phyloP scores from a whole-genome alignment of 352 stramenopile species.

The Pythium dissimile region DNA sequence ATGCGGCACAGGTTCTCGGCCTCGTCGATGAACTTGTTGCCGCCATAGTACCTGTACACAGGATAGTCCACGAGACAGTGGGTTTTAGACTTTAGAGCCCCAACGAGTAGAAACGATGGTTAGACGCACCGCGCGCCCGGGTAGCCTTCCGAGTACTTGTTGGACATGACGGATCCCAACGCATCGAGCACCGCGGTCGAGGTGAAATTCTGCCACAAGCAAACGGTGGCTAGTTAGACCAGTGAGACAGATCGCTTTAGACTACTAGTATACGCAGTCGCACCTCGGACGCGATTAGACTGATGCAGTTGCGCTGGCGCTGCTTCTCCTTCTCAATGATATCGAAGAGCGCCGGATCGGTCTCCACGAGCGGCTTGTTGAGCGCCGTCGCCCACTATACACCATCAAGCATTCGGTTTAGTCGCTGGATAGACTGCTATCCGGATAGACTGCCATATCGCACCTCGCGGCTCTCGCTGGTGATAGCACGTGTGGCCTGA shows the following conservation, averaged over 20 bases:
- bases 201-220: slow-evolving; percentile 93
- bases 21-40: slow-evolving; percentile 99
- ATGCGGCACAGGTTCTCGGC: slow-evolving; percentile 97
- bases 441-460: no score
- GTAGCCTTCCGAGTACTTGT: slow-evolving; percentile 99
- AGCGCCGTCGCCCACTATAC: slow-evolving; percentile 68
- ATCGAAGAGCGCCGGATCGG: slow-evolving; percentile 92
- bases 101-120: no score
- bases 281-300: slow-evolving; percentile 98
- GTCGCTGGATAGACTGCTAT: no score
- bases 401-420: no score
- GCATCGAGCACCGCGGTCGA: slow-evolving; percentile 96
- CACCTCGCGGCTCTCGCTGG: slow-evolving; percentile 52
- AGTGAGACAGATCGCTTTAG: background rate
- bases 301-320: slow-evolving; percentile 96
- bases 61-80: no score
- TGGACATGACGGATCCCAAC: slow-evolving; percentile 98
- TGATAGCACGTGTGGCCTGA: slow-evolving; percentile 31
- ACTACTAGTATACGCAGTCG: background rate
- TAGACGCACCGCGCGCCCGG: slow-evolving; percentile 83
- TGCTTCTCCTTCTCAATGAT: slow-evolving; percentile 98
- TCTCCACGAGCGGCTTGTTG: slow-evolving; percentile 86
- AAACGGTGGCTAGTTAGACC: background rate
- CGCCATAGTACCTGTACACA: slow-evolving; percentile 93
- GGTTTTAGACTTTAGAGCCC: no score